Conservation (phyloP, 192 early-diverging fungal genomes). For the Podila clonocystis region DNA sequence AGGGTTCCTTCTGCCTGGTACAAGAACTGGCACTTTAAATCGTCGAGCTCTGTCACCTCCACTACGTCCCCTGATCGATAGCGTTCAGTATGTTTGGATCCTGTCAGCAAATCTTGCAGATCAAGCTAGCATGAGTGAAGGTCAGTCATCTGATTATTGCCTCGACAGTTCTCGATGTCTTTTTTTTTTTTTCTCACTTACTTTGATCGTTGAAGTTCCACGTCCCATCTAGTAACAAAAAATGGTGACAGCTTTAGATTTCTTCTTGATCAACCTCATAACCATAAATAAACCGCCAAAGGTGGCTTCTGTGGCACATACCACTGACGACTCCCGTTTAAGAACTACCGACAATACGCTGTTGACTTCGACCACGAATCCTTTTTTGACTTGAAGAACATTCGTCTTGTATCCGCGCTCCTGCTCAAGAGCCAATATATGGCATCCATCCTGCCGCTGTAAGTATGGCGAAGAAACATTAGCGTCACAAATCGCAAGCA, state of each 20-base stretch:
- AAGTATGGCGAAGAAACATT: not conserved
- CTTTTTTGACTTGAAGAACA: conserved; percentile 66
- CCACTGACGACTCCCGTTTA: conserved; percentile 69
- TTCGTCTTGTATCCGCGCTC: conserved; percentile 61
- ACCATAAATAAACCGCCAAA: not conserved
- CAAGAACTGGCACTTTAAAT: conserved; percentile 76
- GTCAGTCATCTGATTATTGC: not conserved
- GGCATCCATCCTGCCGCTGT: conserved; percentile 7
- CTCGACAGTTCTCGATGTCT: not conserved
- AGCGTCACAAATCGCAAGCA: no score
- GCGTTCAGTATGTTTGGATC: conserved; percentile 67
- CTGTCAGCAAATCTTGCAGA: conserved; percentile 72
- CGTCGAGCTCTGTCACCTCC: conserved; percentile 76
- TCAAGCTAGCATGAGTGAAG: conserved; percentile 61
- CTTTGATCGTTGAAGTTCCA: conserved; percentile 38
- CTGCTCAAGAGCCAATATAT: conserved; percentile 3
- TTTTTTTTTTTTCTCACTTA: conserved; percentile 5
- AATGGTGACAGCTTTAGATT: not conserved
- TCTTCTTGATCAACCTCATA: not conserved
- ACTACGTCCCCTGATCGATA: conserved; percentile 75
- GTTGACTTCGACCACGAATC: conserved; percentile 75
- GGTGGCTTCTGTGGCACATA: conserved; percentile 66
- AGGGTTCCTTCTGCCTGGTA: conserved; percentile 71
- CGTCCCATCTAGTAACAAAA: conserved; percentile 35
- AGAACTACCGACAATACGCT: conserved; percentile 75